Base-by-base conservation (phyloP, 805 yeast genomes). In the Starmerella apicola region DNA sequence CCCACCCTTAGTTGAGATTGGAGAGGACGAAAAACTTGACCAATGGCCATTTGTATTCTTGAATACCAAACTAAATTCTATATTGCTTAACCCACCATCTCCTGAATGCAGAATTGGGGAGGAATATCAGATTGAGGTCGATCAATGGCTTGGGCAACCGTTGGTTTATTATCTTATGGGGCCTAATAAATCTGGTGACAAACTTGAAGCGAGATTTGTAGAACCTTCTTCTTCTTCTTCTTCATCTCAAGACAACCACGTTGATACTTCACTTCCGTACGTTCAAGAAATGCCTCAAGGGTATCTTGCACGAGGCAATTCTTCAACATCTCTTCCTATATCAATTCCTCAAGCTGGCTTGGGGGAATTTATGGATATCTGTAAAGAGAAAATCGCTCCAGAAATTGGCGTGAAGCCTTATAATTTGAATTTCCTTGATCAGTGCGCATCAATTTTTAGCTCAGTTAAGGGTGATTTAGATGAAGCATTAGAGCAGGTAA, bases 381-480 rank as follows among this genome's bases (percentile, higher is more conserved):
- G 86, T 51, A 63, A 60, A 2, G 70, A 18, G 2, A 33, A 72
- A 0, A 62, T 72, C 34, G 91, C 95, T 0, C 60, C 62, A 6
- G 55, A 58, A 4, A 57, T 86, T 12, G 65, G 62, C 0, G 55
- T 88, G 34, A 55, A 70, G 15, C 72, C 78, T 0, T 70, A 16
- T 73, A 93, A 1, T 85, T 93, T 41, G 1, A 86, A 88, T 53
- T 85, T 88, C 50, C 60, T 82, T 45, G 97, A 91, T 61, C 74
- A 78, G 2, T 67, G 81, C 15, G 56, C 83, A 32, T 65, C 72
- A 41, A 67, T 68, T 4, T 65, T 78, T 34, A 53, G 80, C 60
- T 67, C 67, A 3, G 50, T 61, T 32, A 52, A 67, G 16, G 82
- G 78, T 39, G 68, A 81, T 50, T 53, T 61, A 1, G 65, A 53